Evolutionary conservation across 495 filamentous ascomycete species (phyloP).

Genomic region (Neurospora intermedia): DNA sequence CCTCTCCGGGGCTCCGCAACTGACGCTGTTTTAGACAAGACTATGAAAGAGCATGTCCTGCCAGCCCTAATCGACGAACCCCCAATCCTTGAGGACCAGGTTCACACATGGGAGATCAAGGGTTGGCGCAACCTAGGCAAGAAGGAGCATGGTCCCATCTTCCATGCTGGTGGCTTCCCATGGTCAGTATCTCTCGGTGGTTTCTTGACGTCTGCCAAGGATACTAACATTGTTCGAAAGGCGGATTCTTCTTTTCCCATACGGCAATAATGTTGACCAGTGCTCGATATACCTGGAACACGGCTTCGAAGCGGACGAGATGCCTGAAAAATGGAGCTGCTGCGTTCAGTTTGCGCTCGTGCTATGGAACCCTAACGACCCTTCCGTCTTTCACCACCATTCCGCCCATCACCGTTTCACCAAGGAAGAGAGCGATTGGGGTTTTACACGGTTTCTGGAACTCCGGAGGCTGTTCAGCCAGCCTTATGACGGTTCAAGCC

Average conservation of each 20-base stretch:
- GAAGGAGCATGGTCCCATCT: conserved; percentile 78
- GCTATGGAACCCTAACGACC: conserved; percentile 86
- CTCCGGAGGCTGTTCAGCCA: conserved; percentile 68
- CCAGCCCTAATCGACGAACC: conserved; percentile 47
- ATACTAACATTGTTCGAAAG: conserved; percentile 32
- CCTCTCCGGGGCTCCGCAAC: conserved; percentile 1
- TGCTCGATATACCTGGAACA: conserved; percentile 96
- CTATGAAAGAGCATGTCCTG: conserved; percentile 72
- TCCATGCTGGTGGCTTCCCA: conserved; percentile 76
- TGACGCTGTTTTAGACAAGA: conserved; percentile 49
- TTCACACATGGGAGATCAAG: conserved; percentile 77
- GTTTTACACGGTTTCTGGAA: conserved; percentile 88
- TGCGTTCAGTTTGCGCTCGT: conserved; percentile 94
- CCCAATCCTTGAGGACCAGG: conserved; percentile 64
- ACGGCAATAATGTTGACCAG: conserved; percentile 83
- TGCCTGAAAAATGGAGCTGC: conserved; percentile 84
- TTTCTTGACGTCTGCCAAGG: background rate
- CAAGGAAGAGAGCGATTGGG: conserved; percentile 96
- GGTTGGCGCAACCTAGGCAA: conserved; percentile 62
- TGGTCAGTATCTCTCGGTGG: conserved; percentile 47
- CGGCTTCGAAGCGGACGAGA: conserved; percentile 53
- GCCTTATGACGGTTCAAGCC: conserved; percentile 48
- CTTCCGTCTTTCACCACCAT: conserved; percentile 59
- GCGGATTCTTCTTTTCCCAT: conserved; percentile 92
- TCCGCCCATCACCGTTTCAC: conserved; percentile 82